Evolutionary conservation across 2,329 filamentous ascomycete species (phyloP), one percentile per base, ranked within the genome.

Genomic region (Neopestalotiopsis sp.): DNA sequence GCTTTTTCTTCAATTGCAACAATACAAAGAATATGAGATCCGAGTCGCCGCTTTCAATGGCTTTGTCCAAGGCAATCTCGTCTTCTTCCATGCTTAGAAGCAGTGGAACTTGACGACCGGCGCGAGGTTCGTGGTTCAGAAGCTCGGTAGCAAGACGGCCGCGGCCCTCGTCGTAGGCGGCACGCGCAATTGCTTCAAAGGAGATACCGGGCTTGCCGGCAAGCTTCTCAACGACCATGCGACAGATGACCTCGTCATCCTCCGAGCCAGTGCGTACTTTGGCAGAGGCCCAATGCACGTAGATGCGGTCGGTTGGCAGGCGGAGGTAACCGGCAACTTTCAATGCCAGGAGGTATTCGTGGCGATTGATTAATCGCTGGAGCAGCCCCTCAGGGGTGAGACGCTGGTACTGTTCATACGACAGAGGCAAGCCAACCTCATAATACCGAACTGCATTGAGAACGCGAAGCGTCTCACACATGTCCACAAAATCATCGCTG

Each of bases 401-500:
- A 5, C 94, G 92, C 72, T 96, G 89, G 78, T 96, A 98, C 79
- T 99, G 95, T 71, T 98, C 95, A 77, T 96, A 97, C 4, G 95
- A 97, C 4, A 99, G 80, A 0, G 95, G 94, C 28, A 99, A 84
- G 2, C 96, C 96, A 66, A 98, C 88, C 75, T 97, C 93, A 78
- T 96, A 98, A 79, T 93, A 97, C 65, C 96, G 91, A 13, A 95
- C 92, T 6, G 95, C 95, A 75, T 98, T 98, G 62, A 99, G 85
- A 0, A 99, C 95, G 17, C 96, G 91, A 17, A 99, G 83, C 0
- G 92, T 96, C 80, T 99, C 95, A 74, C 94, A 97, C 91, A 98
- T 98, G 71, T 98, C 95, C 67, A 99, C 96, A 81, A 98, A 99
- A 72, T 99, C 95, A 76, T 99, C 96, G 77, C 95, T 98, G 80